Conservation (phyloP, 169 alveolate genomes). For the Plasmodium vivax region DNA sequence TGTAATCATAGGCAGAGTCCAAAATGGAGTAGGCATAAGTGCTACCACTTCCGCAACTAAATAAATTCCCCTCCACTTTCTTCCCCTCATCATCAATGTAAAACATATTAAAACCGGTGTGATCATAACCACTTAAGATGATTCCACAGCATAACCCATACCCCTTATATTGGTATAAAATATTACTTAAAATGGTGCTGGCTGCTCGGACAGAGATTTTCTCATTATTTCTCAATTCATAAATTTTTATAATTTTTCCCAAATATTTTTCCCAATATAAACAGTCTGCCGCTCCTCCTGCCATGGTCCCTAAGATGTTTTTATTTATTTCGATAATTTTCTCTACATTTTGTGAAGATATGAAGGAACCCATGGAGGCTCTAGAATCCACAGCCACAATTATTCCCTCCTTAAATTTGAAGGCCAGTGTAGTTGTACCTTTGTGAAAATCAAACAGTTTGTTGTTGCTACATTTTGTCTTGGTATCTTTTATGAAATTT, state of each 20-base stretch:
- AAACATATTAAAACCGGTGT: slow-evolving; percentile 92
- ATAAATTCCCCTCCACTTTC: slow-evolving; percentile 91
- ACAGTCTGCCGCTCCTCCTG: slow-evolving; percentile 99
- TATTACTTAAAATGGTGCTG: slow-evolving; percentile 95
- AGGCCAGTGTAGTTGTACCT: slow-evolving; percentile 99
- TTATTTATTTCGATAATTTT: slow-evolving; percentile 98
- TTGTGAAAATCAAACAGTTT: slow-evolving; percentile 79
- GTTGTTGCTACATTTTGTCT: slow-evolving; percentile 25
- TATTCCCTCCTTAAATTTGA: slow-evolving; percentile 95
- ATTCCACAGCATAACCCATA: slow-evolving; percentile 99
- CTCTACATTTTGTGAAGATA: slow-evolving; percentile 95
- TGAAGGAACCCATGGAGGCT: slow-evolving; percentile 98
- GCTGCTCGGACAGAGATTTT: slow-evolving; percentile 99
- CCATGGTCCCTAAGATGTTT: slow-evolving; percentile 98
- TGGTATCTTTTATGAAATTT: slow-evolving; percentile 60
- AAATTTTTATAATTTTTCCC: slow-evolving; percentile 93
- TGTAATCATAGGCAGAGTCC: slow-evolving; percentile 94
- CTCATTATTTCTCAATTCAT: slow-evolving; percentile 92
- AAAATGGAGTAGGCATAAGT: slow-evolving; percentile 99
- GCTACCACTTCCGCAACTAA: slow-evolving; percentile 98
- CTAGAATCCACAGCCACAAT: slow-evolving; percentile 99
- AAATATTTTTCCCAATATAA: slow-evolving; percentile 97
- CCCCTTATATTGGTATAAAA: slow-evolving; percentile 95
- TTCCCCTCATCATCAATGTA: slow-evolving; percentile 96
- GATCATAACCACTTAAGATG: slow-evolving; percentile 93